These are phyloP conservation scores for Capsicum chinense DNA, from an alignment of 257 asterid genomes.

Conservation along the genomic window DNA sequence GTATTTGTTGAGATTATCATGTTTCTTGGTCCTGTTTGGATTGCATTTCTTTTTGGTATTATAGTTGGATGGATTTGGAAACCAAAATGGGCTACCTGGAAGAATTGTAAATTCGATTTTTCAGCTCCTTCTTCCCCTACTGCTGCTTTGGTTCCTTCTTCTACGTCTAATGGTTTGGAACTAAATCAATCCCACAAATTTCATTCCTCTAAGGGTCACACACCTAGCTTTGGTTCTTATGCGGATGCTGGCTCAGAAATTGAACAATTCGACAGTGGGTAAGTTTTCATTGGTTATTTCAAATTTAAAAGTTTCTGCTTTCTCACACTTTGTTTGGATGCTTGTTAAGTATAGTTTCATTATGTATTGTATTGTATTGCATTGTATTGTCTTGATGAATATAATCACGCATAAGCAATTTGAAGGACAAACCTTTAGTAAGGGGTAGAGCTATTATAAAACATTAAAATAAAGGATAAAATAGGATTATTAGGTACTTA, in stretches of 20 bases:
- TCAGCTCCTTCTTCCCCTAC: slow-evolving; percentile 70
- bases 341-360: background rate
- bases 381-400: background rate
- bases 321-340: background rate
- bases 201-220: slow-evolving; percentile 27
- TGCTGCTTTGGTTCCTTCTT: slow-evolving; percentile 40
- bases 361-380: background rate
- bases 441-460: too few relatives aligned
- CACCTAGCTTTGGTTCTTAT: slow-evolving; percentile 35
- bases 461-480: background rate
- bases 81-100: slow-evolving; percentile 76
- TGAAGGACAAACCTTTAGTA: background rate
- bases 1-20: slow-evolving; percentile 56
- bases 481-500: background rate
- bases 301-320: background rate
- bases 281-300: slow-evolving; percentile 12
- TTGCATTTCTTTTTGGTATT: slow-evolving; percentile 76
- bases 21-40: slow-evolving; percentile 75
- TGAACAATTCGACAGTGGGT: background rate
- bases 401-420: background rate
- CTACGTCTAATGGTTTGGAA: slow-evolving; percentile 29
- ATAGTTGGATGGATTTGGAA: slow-evolving; percentile 92
- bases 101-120: slow-evolving; percentile 59
- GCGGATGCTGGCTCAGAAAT: slow-evolving; percentile 26
- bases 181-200: background rate